phyloP scores from a whole-genome alignment of 2,329 filamentous ascomycete genomes.

The Diaporthe amygdali region DNA sequence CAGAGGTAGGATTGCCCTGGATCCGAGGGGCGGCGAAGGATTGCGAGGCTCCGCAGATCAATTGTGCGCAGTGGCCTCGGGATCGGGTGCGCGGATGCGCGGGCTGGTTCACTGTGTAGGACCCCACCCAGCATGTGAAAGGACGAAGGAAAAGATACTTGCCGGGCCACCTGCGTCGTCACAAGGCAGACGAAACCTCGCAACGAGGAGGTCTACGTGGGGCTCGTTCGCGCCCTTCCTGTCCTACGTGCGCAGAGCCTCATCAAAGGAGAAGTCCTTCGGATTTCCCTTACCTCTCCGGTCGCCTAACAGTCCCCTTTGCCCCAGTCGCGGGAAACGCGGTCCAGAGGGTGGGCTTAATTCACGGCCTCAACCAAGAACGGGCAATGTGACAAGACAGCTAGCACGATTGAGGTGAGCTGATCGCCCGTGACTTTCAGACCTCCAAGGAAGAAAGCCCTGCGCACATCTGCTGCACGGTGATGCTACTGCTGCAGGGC shows the following conservation, averaged over 20 bases:
- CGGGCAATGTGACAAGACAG: neutral
- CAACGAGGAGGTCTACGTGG: neutral
- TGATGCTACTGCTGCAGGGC: neutral
- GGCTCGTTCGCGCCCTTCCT: neutral
- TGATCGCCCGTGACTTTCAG: neutral
- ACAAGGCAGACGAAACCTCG: neutral
- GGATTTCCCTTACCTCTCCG: neutral
- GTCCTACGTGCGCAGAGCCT: neutral
- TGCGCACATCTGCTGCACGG: neutral
- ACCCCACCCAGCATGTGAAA: neutral
- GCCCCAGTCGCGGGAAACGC: neutral
- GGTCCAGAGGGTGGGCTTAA: neutral
- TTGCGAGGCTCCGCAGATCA: conserved; percentile 11
- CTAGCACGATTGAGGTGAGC: neutral
- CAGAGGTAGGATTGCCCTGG: neutral
- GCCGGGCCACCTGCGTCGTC: neutral
- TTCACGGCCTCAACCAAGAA: neutral
- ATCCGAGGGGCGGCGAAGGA: conserved; percentile 7
- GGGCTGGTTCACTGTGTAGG: neutral
- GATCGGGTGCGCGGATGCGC: conserved; percentile 5
- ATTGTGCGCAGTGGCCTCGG: neutral
- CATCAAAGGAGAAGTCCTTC: neutral
- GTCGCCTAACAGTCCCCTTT: neutral
- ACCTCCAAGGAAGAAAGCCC: neutral
- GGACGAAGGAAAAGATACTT: neutral